Evolutionary conservation across 2,329 filamentous ascomycete genomes (phyloP).

Genomic region (Sclerotinia trifoliorum): DNA sequence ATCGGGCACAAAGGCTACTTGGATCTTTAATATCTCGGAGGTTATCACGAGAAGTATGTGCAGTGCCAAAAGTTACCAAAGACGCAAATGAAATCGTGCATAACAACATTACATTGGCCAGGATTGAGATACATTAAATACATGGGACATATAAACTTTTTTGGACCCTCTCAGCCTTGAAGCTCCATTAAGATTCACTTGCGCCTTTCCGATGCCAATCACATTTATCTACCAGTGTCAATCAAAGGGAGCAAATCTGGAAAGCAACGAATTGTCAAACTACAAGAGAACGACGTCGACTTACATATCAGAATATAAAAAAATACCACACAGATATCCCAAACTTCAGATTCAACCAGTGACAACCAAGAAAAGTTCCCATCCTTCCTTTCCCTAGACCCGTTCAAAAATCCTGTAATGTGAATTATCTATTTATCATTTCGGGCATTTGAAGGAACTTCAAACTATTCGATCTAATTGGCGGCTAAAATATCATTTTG

Average conservation of each 20-base stretch:
- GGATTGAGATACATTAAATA: background rate
- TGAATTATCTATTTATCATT: background rate
- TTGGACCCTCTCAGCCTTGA: constrained; percentile 10
- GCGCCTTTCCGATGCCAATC: background rate
- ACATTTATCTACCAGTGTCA: background rate
- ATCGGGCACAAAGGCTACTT: background rate
- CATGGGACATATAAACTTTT: background rate
- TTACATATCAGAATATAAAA: background rate
- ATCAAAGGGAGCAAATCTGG: too few species aligned
- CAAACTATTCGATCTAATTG: constrained; percentile 4
- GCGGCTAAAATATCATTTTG: background rate
- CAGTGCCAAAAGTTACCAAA: constrained; percentile 10
- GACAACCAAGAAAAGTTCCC: background rate
- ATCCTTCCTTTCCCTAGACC: background rate
- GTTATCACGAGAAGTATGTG: constrained; percentile 2
- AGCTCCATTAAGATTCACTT: background rate
- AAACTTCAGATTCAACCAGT: background rate
- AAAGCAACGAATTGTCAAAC: background rate
- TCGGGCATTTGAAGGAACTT: background rate
- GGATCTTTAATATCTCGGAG: background rate
- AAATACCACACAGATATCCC: background rate
- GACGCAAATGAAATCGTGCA: constrained; percentile 15
- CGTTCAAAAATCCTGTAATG: background rate
- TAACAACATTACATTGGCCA: constrained; percentile 7
- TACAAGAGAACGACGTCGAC: background rate